phyloP scores from a whole-genome alignment of 495 filamentous ascomycete species.

The Neurospora sp. region DNA sequence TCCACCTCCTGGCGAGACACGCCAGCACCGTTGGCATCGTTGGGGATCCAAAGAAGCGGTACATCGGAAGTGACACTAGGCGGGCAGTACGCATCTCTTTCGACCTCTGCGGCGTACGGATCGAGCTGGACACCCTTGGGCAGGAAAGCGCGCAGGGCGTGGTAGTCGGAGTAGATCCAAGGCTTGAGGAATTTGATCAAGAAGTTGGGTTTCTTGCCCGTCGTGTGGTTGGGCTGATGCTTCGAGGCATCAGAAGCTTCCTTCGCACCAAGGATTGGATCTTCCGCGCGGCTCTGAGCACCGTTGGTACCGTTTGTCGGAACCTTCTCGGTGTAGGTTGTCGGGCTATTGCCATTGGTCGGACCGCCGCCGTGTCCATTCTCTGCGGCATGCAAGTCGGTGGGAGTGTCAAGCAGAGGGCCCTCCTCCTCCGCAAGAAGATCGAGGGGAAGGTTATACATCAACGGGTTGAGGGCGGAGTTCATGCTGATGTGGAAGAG shows the following conservation, averaged over 20 bases:
- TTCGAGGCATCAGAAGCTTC: background rate
- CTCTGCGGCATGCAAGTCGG: constrained; percentile 10
- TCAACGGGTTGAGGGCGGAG: constrained; percentile 64
- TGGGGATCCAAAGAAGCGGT: constrained; percentile 77
- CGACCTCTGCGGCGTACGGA: constrained; percentile 49
- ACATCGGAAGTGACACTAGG: constrained; percentile 55
- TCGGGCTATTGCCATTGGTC: constrained; percentile 8
- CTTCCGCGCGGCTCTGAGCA: constrained; percentile 15
- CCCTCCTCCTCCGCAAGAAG: constrained; percentile 53
- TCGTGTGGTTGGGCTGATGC: background rate
- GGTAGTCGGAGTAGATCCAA: constrained; percentile 65
- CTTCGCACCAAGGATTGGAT: constrained; percentile 14
- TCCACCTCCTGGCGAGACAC: constrained; percentile 67
- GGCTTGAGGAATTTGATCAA: constrained; percentile 68
- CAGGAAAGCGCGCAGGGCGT: constrained; percentile 59
- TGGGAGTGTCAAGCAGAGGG: constrained; percentile 27
- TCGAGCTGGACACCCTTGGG: constrained; percentile 43
- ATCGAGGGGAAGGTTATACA: constrained; percentile 65
- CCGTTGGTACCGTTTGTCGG: constrained; percentile 21
- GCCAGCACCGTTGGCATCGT: constrained; percentile 52
- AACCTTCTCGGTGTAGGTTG: constrained; percentile 19
- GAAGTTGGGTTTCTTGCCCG: constrained; percentile 31
- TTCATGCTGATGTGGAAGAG: constrained; percentile 81
- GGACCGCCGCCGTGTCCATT: background rate
- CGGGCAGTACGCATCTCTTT: constrained; percentile 66